Conservation (phyloP, 495 filamentous ascomycete genomes). For the Xylona heveae region DNA sequence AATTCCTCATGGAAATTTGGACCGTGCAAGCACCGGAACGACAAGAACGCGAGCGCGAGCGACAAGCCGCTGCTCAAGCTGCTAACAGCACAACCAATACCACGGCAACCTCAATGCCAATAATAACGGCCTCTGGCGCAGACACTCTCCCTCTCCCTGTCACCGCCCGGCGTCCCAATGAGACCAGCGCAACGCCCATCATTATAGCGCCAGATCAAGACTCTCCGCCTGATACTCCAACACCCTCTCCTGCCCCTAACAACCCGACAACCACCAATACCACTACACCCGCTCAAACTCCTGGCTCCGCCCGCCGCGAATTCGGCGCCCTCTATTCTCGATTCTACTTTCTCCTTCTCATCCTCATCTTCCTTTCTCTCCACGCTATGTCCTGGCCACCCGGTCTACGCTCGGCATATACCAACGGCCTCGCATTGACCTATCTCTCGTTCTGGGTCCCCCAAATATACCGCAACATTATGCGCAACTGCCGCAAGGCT, state of each 20-base stretch:
- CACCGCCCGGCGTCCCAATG: constrained; percentile 26
- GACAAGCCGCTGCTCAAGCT: constrained; percentile 11
- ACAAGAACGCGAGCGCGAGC: constrained; percentile 31
- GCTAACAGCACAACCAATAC: not conserved
- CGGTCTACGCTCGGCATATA: constrained; percentile 43
- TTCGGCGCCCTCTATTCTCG: constrained; percentile 60
- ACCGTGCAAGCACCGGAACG: constrained; percentile 68
- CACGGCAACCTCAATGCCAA: constrained; percentile 1
- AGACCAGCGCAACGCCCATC: constrained; percentile 35
- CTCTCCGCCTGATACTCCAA: too few relatives aligned
- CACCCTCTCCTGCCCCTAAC: too few relatives aligned
- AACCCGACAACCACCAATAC: constrained; percentile 9
- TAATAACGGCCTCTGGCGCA: constrained; percentile 12
- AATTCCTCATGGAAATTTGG: constrained; percentile 77
- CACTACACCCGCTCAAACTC: constrained; percentile 10
- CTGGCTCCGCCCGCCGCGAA: constrained; percentile 25
- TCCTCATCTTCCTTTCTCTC: constrained; percentile 49
- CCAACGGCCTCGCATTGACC: constrained; percentile 38
- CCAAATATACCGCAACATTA: constrained; percentile 75
- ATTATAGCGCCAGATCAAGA: constrained; percentile 78
- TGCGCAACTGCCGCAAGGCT: constrained; percentile 78
- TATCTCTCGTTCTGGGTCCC: constrained; percentile 86
- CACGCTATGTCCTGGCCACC: constrained; percentile 58
- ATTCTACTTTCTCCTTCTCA: constrained; percentile 51
- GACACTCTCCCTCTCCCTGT: constrained; percentile 39